These are phyloP conservation scores for Crithidia mellificae DNA, from an alignment of 208 protist species.

Conservation along the genomic window DNA sequence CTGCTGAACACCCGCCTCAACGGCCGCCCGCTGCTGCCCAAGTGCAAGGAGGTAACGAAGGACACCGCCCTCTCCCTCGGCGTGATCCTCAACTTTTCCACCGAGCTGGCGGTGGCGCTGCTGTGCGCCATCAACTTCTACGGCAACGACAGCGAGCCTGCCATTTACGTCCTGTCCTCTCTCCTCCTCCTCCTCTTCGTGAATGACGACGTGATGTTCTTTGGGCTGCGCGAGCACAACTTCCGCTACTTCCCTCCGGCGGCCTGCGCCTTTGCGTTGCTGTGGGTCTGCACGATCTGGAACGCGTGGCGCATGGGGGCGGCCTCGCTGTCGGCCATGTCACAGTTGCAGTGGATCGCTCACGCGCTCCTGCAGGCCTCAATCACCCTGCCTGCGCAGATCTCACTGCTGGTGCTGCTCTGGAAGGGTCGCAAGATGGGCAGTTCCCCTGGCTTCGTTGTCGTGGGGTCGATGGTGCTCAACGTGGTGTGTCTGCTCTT, in stretches of 20 bases:
- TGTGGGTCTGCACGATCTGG: slow-evolving; percentile 56
- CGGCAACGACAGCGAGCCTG: slow-evolving; percentile 60
- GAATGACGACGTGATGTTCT: slow-evolving; percentile 69
- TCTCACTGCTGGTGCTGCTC: slow-evolving; percentile 23
- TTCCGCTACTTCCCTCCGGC: slow-evolving; percentile 77
- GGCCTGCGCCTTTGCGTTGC: slow-evolving; percentile 38
- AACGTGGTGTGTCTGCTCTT: slow-evolving; percentile 51
- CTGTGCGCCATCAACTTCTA: slow-evolving; percentile 64
- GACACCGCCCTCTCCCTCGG: slow-evolving; percentile 38
- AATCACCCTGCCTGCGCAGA: slow-evolving; percentile 22
- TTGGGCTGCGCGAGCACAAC: slow-evolving; percentile 33
- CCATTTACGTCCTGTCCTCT: slow-evolving; percentile 58
- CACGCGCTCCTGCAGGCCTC: slow-evolving; percentile 20
- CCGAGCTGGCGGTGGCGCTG: slow-evolving; percentile 45
- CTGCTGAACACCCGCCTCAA: slow-evolving; percentile 65
- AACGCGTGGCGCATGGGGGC: slow-evolving; percentile 38
- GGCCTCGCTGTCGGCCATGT: slow-evolving; percentile 7
- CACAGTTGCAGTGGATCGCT: slow-evolving; percentile 17
- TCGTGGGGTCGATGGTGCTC: slow-evolving; percentile 47
- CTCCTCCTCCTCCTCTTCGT: slow-evolving; percentile 73
- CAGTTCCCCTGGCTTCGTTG: slow-evolving; percentile 38
- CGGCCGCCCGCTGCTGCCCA: slow-evolving; percentile 59
- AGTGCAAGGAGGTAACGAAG: slow-evolving; percentile 35
- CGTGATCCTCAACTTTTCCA: slow-evolving; percentile 59
- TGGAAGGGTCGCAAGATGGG: slow-evolving; percentile 42